A percentile compares a stretch with the other conserved stretches of the same genome.
phyloP scores from a whole-genome alignment of 352 stramenopile species.

The Elongisporangium prolatum region DNA sequence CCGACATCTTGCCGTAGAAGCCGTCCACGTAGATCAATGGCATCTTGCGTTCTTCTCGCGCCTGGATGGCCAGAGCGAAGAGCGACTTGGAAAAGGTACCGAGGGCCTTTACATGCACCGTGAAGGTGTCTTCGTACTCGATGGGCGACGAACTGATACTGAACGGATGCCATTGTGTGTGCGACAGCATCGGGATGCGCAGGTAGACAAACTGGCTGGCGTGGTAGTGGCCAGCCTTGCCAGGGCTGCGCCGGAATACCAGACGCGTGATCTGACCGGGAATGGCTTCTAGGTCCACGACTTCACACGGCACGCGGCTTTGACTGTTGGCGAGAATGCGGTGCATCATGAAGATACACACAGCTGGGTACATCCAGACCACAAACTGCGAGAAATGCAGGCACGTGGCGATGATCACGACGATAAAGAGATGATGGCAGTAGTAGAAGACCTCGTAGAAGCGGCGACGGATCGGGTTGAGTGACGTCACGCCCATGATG shows the following conservation, averaged over 20 bases:
- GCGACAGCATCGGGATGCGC: constrained; percentile 61
- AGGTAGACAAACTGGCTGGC: constrained; percentile 80
- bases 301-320: constrained; percentile 63
- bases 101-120: constrained; percentile 74
- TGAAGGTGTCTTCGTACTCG: constrained; percentile 83
- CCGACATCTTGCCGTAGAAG: constrained; percentile 82
- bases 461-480: constrained; percentile 60
- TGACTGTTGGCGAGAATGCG: constrained; percentile 69
- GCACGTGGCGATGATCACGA: constrained; percentile 59
- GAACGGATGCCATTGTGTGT: constrained; percentile 82
- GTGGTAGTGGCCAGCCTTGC: constrained; percentile 78
- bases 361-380: constrained; percentile 79
- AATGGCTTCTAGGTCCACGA: constrained; percentile 80
- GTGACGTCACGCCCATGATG: constrained; percentile 71
- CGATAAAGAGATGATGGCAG: constrained; percentile 83
- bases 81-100: constrained; percentile 77
- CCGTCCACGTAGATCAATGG: constrained; percentile 81
- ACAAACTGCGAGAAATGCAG: constrained; percentile 81
- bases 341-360: constrained; percentile 82
- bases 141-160: constrained; percentile 83
- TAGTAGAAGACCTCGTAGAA: constrained; percentile 89
- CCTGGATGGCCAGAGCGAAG: constrained; percentile 69
- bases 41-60: constrained; percentile 71
- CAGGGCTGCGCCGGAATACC: constrained; percentile 67
- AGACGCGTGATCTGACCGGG: constrained; percentile 79